Base-by-base conservation (phyloP, 768 basidiomycete species). In the Tremella fuciformis region DNA sequence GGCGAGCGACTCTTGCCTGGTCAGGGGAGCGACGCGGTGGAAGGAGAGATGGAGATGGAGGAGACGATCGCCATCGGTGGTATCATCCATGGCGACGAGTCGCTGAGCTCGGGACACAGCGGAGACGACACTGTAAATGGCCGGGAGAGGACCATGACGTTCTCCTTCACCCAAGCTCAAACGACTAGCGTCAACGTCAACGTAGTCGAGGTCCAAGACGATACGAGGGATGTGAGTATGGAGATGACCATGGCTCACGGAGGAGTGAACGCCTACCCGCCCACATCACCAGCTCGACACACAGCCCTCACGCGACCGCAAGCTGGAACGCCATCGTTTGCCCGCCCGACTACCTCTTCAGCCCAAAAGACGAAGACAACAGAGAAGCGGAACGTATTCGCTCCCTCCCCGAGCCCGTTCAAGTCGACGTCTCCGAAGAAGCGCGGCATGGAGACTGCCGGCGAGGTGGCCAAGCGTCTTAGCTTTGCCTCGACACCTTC, bases 21-120 rank as follows among this genome's bases (percentile, higher is more conserved):
- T 25, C 60, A 69, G 16, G 42, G 42, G 6, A 22, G 22, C 22
- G 22, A 18, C 42, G 58, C 61, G 8, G 58, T 60, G 18, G 66
- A 63, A 46, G 71, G 59, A 9, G 74, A 69, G 44, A 68, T 75
- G 59, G 69, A 69, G n/a, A 76, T 78, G 75, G 76, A 78, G 21
- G 73, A 74, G 58, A 78, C 77, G n/a, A 59, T 76, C 54, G 77
- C 74, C 15, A 57, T 71, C 25, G 77, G 77, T 15, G 77, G 77
- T 15, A 73, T 76, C 56, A 65, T 71, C 29, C 56, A 61, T 18
- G 58, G 53, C 4, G 67, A 66, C 55, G 73, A 69, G 44, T 59
- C 58, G 16, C 38, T 74, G 41, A 63, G 62, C 34, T 63, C 69
- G 2, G 52, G 26, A 13, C 57, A 56, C 1, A 60, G 58, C 18